Percentiles rank a stretch among this genome's conserved stretches.
phyloP scores from a whole-genome alignment of 1,284 basidiomycete species.

The Pseudozyma tsukubaensis region DNA sequence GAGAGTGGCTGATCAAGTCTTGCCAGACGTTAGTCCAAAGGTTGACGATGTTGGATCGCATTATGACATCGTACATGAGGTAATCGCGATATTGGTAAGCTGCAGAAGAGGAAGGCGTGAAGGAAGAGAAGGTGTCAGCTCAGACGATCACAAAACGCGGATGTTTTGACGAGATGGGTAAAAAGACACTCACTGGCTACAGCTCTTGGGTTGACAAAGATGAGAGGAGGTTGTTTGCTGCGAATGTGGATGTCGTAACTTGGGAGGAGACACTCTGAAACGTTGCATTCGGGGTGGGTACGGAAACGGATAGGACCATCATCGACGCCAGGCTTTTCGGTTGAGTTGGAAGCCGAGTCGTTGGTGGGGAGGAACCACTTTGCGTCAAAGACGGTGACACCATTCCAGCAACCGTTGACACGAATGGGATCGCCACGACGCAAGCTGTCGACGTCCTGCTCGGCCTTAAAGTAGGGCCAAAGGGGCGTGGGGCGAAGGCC shows the following conservation, averaged over 20 bases:
- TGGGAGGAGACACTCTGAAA: conserved; percentile 74
- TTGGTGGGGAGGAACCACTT: conserved; percentile 69
- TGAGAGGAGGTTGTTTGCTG: conserved; percentile 65
- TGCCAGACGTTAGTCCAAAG: conserved; percentile 58
- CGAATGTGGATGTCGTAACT: conserved; percentile 73
- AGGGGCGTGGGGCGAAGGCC: conserved; percentile 65
- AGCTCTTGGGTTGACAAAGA: conserved; percentile 71
- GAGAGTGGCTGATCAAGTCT: conserved; percentile 45
- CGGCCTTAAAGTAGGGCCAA: conserved; percentile 73
- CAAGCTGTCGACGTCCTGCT: conserved; percentile 69
- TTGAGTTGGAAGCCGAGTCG: not conserved
- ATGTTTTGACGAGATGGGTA: not conserved
- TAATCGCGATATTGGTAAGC: conserved; percentile 50
- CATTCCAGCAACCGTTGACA: conserved; percentile 76
- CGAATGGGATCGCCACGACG: conserved; percentile 63
- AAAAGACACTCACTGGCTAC: conserved; percentile 20
- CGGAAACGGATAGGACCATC: conserved; percentile 71
- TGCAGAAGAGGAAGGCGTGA: not conserved
- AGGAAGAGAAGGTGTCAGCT: conserved; percentile 2
- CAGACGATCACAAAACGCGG: too few relatives aligned
- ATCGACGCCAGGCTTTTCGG: conserved; percentile 58
- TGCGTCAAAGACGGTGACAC: conserved; percentile 72
- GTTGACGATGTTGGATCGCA: conserved; percentile 49
- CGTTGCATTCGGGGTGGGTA: conserved; percentile 71
- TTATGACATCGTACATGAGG: conserved; percentile 50